Evolutionary conservation across 1,284 basidiomycete species (phyloP), one percentile per base, ranked within the genome.

Genomic region (Vanrija humicola): DNA sequence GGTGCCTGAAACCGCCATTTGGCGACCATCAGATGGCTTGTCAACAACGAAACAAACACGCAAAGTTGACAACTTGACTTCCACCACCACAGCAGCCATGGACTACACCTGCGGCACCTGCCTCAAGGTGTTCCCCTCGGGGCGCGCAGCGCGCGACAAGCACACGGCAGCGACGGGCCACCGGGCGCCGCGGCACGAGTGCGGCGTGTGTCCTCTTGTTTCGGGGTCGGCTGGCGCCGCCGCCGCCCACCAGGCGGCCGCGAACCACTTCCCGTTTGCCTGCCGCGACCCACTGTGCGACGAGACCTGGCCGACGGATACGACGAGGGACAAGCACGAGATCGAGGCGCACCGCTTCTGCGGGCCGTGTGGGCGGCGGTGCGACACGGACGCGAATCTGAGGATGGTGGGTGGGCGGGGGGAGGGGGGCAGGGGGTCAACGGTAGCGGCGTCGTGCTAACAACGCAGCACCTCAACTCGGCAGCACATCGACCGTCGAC

Each of bases 141-240:
- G 54, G 26, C 47, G 49, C 45, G 19, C 18, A 10, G 54, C 54
- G 28, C 54, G 49, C 23, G 45, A 59, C 46, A 40, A 42, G 23
- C 54, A 50, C 51, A 48, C 54, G 25, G 21, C 4, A 3, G 26
- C 23, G 21, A 53, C 43, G 29, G 49, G 47, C 43, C 58, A 48
- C 56, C 18, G 2, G 6, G 25, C 21, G 5, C 52, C 56, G 14
- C 5, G 6, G 5, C 43, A 42, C 46, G 50, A 52, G 21, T 49
- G 47, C 47, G 43, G 43, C 47, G 39, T 38, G 15, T 29, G 26
- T 19, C 25, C 43, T 9, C 6, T 16, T 16, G 23, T 34, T 5
- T 14, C 12, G 34, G 9, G 9, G 10, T 14, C 26, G 15, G 42
- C 43, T 4, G 6, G 23, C 6, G 46, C 47, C n/a, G 15, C 14